phyloP scores from a whole-genome alignment of 805 yeast species.

The Clavispora vitiphila region DNA sequence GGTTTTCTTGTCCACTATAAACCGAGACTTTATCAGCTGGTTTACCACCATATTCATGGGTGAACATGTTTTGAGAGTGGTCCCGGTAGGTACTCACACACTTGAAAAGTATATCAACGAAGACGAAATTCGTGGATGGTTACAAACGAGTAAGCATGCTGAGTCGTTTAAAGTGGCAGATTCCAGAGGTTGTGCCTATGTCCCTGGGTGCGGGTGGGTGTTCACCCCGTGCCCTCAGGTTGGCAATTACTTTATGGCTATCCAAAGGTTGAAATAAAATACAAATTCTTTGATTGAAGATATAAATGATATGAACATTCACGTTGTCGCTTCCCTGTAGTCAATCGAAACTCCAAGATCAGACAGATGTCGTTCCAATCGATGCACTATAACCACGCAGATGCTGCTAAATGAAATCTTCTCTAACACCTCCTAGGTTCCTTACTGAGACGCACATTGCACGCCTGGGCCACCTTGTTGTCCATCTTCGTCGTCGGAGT shows the following conservation, averaged over 20 bases:
- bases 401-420: background rate
- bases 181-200: constrained; percentile 73
- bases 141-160: constrained; percentile 33
- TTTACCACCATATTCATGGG: constrained; percentile 90
- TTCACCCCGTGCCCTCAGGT: constrained; percentile 53
- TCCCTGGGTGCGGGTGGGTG: constrained; percentile 85
- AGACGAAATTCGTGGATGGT: constrained; percentile 64
- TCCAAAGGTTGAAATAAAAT: constrained; percentile 31
- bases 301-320: background rate
- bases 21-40: constrained; percentile 82
- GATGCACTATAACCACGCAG: background rate
- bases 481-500: constrained; percentile 43
- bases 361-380: background rate
- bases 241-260: constrained; percentile 90
- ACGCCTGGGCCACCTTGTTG: constrained; percentile 21
- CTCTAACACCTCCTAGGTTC: background rate
- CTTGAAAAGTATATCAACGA: constrained; percentile 80
- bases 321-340: background rate
- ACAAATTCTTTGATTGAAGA: background rate
- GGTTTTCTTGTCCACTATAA: constrained; percentile 85
- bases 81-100: constrained; percentile 91
- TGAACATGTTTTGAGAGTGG: constrained; percentile 72
- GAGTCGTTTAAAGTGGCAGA: constrained; percentile 52
- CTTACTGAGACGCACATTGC: constrained; percentile 22
- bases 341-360: background rate